A percentile compares a stretch with the other conserved stretches of the same genome.
phyloP scores from a whole-genome alignment of 2,329 filamentous ascomycete genomes.

The Rhinocladiella mackenziei region DNA sequence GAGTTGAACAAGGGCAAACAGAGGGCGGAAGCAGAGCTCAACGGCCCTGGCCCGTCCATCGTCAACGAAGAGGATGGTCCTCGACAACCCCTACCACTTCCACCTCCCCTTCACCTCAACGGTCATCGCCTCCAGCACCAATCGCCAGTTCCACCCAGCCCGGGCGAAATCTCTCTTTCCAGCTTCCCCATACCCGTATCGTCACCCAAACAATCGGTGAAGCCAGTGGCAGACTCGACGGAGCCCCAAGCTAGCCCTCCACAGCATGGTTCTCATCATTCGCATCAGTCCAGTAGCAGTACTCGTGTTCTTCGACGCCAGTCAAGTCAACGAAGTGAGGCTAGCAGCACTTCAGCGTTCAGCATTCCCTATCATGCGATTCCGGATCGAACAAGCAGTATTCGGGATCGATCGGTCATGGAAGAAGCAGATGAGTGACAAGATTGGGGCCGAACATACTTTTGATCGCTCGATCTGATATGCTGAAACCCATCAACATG shows the following conservation, averaged over 20 bases:
- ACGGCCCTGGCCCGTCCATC: conserved; percentile 21
- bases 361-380: conserved; percentile 28
- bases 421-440: conserved; percentile 10
- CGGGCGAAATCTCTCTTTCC: conserved; percentile 23
- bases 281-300: conserved; percentile 8
- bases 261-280: conserved; percentile 6
- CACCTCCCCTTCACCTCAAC: conserved; percentile 12
- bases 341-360: conserved; percentile 20
- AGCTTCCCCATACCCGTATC: conserved; percentile 23
- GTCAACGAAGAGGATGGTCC: conserved; percentile 7
- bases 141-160: conserved; percentile 17
- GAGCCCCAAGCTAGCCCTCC: not conserved
- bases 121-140: conserved; percentile 8
- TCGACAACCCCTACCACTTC: conserved; percentile 10
- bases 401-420: conserved; percentile 20
- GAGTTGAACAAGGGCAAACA: conserved; percentile 7
- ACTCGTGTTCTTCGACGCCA: conserved; percentile 14
- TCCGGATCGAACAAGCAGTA: conserved; percentile 26
- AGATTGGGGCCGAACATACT: not conserved
- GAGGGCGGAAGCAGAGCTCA: conserved; percentile 4
- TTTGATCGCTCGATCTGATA: no score
- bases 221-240: not conserved
- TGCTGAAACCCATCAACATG: no score
- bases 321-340: conserved; percentile 18
- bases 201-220: conserved; percentile 13